A percentile compares a stretch with the other conserved stretches of the same genome.
phyloP scores from a whole-genome alignment of 148 eudicot species.

The Suaeda aralocaspica region DNA sequence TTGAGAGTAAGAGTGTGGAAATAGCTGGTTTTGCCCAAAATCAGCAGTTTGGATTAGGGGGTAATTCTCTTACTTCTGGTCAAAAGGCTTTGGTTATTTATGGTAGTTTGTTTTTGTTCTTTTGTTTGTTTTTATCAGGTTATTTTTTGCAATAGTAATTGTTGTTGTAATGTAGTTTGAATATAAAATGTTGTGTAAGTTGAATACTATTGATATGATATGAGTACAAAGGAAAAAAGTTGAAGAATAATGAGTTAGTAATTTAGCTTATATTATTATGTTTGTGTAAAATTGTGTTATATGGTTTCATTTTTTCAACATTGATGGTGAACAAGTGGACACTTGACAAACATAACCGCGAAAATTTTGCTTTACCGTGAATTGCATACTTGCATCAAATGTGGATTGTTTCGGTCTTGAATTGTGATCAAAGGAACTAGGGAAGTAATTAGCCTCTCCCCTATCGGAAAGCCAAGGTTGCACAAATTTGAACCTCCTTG shows the following conservation, averaged over 20 bases:
- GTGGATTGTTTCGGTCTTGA: neutral
- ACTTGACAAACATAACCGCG: too few relatives aligned
- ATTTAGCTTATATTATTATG: neutral
- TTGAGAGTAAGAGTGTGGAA: conserved; percentile 92
- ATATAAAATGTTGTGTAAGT: neutral
- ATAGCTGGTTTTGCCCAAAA: conserved; percentile 98
- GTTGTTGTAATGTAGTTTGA: conserved; percentile 9
- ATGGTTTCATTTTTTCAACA: neutral
- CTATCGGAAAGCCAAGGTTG: too few relatives aligned
- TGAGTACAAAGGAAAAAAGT: conserved; percentile 18
- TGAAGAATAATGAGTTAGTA: neutral
- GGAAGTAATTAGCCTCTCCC: too few relatives aligned
- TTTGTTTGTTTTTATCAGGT: conserved; percentile 76
- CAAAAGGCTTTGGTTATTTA: conserved; percentile 86
- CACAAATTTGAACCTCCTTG: too few relatives aligned
- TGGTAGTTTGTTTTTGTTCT: conserved; percentile 69
- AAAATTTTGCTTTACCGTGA: too few relatives aligned
- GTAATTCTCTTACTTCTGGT: conserved; percentile 81
- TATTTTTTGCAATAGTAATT: conserved; percentile 68
- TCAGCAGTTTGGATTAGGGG: conserved; percentile 93
- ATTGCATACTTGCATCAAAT: neutral
- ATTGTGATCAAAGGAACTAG: too few relatives aligned
- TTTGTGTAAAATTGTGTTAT: neutral
- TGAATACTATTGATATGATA: conserved; percentile 13
- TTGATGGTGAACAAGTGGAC: too few relatives aligned